Evolutionary conservation across 2,329 filamentous ascomycete genomes (phyloP), one percentile per base, ranked within the genome.

Genomic region (Xylaria polymorpha): DNA sequence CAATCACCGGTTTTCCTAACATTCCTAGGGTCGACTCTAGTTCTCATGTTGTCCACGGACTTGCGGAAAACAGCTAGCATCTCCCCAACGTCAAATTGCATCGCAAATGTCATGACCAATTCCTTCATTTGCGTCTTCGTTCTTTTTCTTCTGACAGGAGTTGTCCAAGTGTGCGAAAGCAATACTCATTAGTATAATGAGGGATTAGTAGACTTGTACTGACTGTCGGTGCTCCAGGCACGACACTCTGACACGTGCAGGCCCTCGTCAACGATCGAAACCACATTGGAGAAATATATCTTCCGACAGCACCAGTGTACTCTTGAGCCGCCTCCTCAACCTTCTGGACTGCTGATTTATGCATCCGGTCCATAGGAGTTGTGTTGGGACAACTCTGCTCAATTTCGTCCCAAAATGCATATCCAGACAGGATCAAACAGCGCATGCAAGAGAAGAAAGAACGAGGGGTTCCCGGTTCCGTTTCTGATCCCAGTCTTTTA

Each of bases 401-500:
- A 9, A 64, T 10, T 3, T 50, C 53, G 15, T 64, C 62, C 62
- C 62, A 64, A 18, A 64, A 46, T 22, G 62, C 62, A 43, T 59
- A 64, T 32, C 62, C 62, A 2, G 32, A 20, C 2, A 7, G 8
- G 22, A 35, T 14, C 18, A 64, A 9, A 14, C 43, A n/a, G 2
- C 4, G 32, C 15, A 43, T 22, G 12, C 44, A 39, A 25, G 32
- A 32, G 18, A 64, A 51, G 43, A 20, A 55, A 6, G 32, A 39
- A n/a, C 6, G 10, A 39, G 12, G 25, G 51, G 14, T 8, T n/a
- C 12, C 15, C 20, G 32, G 15, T 4, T 9, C 35, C 6, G 20
- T 44, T 18, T 50, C 62, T 29, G 25, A 29, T 29, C 3, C 25
- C 18, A 22, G 1, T 6, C 14, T 6, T 14, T 43, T 4, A 5